These are phyloP conservation scores for Penicillium sp. DNA, from an alignment of 2,329 filamentous ascomycete species.

Conservation along the genomic window DNA sequence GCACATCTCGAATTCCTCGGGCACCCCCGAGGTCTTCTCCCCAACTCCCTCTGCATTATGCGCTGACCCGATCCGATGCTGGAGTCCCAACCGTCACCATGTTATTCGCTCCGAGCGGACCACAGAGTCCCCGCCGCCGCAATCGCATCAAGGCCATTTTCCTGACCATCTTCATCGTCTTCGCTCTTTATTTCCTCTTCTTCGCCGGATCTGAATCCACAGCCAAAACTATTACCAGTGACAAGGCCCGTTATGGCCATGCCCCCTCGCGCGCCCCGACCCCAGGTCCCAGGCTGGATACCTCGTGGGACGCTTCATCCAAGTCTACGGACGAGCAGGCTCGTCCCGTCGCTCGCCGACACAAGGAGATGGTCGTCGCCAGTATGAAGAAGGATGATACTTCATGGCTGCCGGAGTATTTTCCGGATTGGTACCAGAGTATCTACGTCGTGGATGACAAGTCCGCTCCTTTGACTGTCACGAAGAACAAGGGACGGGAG, in stretches of 20 bases:
- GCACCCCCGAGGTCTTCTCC: not conserved
- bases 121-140: slow-evolving; percentile 39
- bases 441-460: slow-evolving; percentile 61
- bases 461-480: slow-evolving; percentile 53
- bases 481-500: slow-evolving; percentile 49
- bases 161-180: slow-evolving; percentile 37
- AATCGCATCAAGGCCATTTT: slow-evolving; percentile 40
- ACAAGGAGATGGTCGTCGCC: slow-evolving; percentile 44
- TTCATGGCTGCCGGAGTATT: slow-evolving; percentile 43
- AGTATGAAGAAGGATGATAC: slow-evolving; percentile 46
- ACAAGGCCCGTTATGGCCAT: slow-evolving; percentile 27
- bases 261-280: slow-evolving; percentile 21
- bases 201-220: slow-evolving; percentile 28
- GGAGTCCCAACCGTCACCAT: slow-evolving; percentile 23
- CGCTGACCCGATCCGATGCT: slow-evolving; percentile 20
- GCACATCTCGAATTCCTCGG: slow-evolving; percentile 1
- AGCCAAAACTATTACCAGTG: slow-evolving; percentile 13
- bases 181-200: slow-evolving; percentile 39
- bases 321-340: slow-evolving; percentile 20
- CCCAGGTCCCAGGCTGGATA: not conserved
- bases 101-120: slow-evolving; percentile 39
- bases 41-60: slow-evolving; percentile 9
- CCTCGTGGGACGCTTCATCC: slow-evolving; percentile 12
- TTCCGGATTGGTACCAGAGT: slow-evolving; percentile 55
- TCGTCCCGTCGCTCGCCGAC: slow-evolving; percentile 18